Evolutionary conservation across 495 filamentous ascomycete species (phyloP).

Genomic region (Penicillium nucicola): DNA sequence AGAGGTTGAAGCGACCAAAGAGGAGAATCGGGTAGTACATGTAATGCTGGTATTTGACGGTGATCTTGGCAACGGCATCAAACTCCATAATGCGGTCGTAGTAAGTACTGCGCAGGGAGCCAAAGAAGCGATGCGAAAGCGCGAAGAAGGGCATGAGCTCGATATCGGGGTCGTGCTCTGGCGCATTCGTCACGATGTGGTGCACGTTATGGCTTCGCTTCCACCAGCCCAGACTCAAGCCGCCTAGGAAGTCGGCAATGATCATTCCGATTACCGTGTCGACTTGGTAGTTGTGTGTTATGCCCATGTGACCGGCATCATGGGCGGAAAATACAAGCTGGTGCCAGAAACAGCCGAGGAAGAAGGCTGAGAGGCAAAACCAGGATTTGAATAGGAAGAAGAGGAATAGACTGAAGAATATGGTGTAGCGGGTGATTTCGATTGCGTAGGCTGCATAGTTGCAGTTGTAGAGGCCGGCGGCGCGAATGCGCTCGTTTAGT

Average conservation of each 20-base stretch:
- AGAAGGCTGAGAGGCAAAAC: conserved; percentile 52
- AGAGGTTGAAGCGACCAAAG: conserved; percentile 85
- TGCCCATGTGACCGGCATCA: conserved; percentile 90
- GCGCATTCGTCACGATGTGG: conserved; percentile 87
- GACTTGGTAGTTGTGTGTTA: conserved; percentile 78
- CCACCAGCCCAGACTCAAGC: conserved; percentile 91
- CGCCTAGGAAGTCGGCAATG: conserved; percentile 79
- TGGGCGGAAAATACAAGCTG: conserved; percentile 87
- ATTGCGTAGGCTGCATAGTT: conserved; percentile 73
- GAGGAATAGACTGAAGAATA: conserved; percentile 58
- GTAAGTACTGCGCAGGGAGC: conserved; percentile 69
- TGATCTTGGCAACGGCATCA: conserved; percentile 64
- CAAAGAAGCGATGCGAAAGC: conserved; percentile 74
- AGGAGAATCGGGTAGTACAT: conserved; percentile 74
- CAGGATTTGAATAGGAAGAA: conserved; percentile 28
- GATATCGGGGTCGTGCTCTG: conserved; percentile 92
- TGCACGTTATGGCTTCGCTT: conserved; percentile 92
- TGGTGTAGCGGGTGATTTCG: conserved; percentile 61
- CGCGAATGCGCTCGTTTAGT: conserved; percentile 61
- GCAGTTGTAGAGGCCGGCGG: conserved; percentile 73
- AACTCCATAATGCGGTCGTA: conserved; percentile 78
- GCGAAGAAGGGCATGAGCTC: conserved; percentile 90
- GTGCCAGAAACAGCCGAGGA: conserved; percentile 80
- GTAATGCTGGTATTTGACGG: conserved; percentile 69
- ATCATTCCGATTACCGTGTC: conserved; percentile 80